Base-by-base conservation (phyloP, 176 grass and related monocot genomes). In the Oryza meyeriana region DNA sequence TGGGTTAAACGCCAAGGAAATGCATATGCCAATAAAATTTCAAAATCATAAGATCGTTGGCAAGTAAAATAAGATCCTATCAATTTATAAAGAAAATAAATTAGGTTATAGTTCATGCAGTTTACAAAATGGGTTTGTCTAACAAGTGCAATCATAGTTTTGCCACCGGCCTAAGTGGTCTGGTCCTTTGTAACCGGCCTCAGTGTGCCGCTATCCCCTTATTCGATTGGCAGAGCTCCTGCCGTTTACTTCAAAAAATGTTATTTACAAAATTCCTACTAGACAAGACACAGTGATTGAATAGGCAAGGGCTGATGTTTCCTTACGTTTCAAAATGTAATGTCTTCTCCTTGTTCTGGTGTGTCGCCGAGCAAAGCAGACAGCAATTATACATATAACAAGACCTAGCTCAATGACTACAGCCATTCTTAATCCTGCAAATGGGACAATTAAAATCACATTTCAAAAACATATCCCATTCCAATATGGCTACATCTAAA, bases 371-470 rank as follows among this genome's bases (percentile, higher is more conserved):
- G 76, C 87, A 39, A 86, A 25, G 71, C 88, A 98, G 64, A 91
- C 89, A 69, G 31, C 75, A 44, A 89, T 30, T 64, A 71, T 85
- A 76, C 81, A 83, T 26, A 87, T 41, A 58, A 74, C 70, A 89
- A 88, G 63, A 68, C 75, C 86, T 47, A 98, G 55, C 73, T 98
- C 90, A 63, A 94, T 52, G 42, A 87, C 9, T 65, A 76, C 70
- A 78, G 64, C 86, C 10, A 76, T 74, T 78, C 67, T 89, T 73
- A 98, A 76, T 78, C 92, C 95, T 98, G 90, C 52, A 76, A 71
- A 77, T 5, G 77, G 69, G 30, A 24, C 77, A 82, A 79, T 71
- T 44, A 18, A 86, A 61, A 63, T 61, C 14, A 85, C 2, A 65
- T 55, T 18, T 47, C 24, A 48, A 88, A 4, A 80, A 35, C 42